Conservation (phyloP, 495 filamentous ascomycete species). For the Penicillium maclennaniae region DNA sequence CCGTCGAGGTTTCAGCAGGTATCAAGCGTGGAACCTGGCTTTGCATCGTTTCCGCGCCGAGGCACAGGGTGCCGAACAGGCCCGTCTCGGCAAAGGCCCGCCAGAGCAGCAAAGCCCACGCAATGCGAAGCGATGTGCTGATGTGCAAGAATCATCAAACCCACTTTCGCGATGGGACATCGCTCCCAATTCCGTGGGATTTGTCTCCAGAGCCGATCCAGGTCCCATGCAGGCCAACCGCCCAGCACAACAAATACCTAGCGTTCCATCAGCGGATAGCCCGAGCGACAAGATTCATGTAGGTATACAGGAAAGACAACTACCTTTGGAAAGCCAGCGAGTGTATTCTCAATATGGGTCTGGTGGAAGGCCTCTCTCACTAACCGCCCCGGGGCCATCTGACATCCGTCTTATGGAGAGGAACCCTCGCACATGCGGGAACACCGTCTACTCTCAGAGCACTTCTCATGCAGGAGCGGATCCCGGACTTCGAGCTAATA, state of each 20-base stretch:
- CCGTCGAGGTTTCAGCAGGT: conserved; percentile 47
- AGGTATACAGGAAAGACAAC: conserved; percentile 12
- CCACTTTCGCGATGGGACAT: conserved; percentile 13
- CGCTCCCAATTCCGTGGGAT: conserved; percentile 7
- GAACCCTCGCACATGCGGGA: conserved; percentile 13
- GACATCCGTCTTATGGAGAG: conserved; percentile 21
- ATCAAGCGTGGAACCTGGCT: conserved; percentile 47
- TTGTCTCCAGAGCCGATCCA: conserved; percentile 14
- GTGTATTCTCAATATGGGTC: conserved; percentile 5
- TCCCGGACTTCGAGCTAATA: conserved; percentile 16
- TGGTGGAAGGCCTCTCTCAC: conserved; percentile 13
- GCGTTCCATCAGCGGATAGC: conserved; percentile 9
- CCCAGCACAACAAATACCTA: conserved; percentile 7
- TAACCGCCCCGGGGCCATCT: conserved; percentile 30
- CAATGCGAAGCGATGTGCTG: conserved; percentile 19
- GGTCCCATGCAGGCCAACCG: conserved; percentile 15
- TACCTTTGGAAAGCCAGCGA: conserved; percentile 10
- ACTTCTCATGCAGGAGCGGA: conserved; percentile 16
- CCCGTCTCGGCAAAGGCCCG: conserved; percentile 1
- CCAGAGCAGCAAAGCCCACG: conserved; percentile 19
- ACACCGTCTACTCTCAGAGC: conserved; percentile 14
- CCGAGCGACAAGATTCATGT: conserved; percentile 8
- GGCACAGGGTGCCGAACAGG: conserved; percentile 16
- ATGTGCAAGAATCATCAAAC: conserved; percentile 14
- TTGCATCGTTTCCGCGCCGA: conserved; percentile 37